phyloP scores from a whole-genome alignment of 75 land plant species.

The Gnetum montanum region DNA sequence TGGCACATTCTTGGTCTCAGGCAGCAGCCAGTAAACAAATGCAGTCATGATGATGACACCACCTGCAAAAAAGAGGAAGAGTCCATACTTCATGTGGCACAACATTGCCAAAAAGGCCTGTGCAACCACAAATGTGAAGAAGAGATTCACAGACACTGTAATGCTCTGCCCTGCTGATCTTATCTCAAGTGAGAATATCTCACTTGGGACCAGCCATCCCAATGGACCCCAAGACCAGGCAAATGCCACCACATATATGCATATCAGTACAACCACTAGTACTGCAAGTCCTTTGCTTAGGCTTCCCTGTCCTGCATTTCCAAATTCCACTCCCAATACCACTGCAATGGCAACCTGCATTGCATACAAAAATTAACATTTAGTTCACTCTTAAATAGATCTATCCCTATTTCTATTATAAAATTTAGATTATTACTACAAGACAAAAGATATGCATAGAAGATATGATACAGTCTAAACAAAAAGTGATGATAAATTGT shows the following conservation, averaged over 20 bases:
- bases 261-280: conserved; percentile 42
- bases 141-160: conserved; percentile 62
- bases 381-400: no score
- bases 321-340: conserved; percentile 14
- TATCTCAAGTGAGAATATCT: conserved; percentile 75
- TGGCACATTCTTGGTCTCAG: conserved; percentile 86
- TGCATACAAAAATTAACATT: no score
- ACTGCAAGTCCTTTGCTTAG: conserved; percentile 11
- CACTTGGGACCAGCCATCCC: conserved; percentile 89
- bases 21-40: conserved; percentile 62
- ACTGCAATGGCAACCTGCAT: no score
- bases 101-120: conserved; percentile 64
- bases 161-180: conserved; percentile 84
- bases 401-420: no score
- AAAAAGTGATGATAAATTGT: no score
- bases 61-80: conserved; percentile 70
- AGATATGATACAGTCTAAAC: no score
- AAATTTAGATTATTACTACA: no score
- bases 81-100: conserved; percentile 57
- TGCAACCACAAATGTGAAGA: conserved; percentile 77
- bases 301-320: neutral
- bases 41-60: conserved; percentile 53
- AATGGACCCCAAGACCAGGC: conserved; percentile 94
- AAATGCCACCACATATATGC: conserved; percentile 52
- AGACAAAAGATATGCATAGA: no score